phyloP scores from a whole-genome alignment of 441 rosid species.

The Erodium moschatum region DNA sequence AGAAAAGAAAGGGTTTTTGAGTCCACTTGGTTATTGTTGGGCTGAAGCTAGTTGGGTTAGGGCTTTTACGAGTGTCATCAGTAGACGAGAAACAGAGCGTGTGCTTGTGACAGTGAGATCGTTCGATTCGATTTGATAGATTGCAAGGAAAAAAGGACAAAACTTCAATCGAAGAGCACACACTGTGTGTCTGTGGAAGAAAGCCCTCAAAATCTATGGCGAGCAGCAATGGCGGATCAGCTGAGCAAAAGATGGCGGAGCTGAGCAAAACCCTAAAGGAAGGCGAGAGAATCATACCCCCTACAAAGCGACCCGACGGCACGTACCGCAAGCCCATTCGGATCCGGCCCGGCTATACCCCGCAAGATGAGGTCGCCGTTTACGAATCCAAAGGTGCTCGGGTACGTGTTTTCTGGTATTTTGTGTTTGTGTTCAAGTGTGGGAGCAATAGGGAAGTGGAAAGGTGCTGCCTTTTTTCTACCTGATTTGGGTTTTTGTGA shows the following conservation, averaged over 20 bases:
- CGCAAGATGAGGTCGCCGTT: conserved; percentile 84
- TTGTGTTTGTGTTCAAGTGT: background rate
- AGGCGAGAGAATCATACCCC: conserved; percentile 80
- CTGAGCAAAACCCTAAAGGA: conserved; percentile 82
- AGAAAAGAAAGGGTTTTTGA: too few species aligned
- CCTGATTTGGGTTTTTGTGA: background rate
- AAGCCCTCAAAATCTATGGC: conserved; percentile 32
- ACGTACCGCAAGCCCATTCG: conserved; percentile 71
- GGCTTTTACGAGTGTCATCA: background rate
- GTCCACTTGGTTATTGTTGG: too few species aligned
- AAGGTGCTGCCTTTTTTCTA: background rate
- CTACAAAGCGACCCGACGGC: conserved; percentile 80
- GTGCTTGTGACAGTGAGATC: background rate
- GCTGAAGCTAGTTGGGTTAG: background rate
- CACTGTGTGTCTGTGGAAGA: background rate
- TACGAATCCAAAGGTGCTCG: conserved; percentile 78
- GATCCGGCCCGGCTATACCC: conserved; percentile 74
- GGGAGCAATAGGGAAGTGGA: background rate
- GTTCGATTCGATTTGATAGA: background rate
- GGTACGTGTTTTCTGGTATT: conserved; percentile 36
- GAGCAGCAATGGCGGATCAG: conserved; percentile 26
- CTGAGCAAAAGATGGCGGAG: conserved; percentile 22
- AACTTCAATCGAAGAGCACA: background rate
- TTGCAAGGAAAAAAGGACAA: background rate
- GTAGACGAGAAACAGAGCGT: background rate